Evolutionary conservation across 2,329 filamentous ascomycete species (phyloP).

Genomic region (Trichoderma sp.): DNA sequence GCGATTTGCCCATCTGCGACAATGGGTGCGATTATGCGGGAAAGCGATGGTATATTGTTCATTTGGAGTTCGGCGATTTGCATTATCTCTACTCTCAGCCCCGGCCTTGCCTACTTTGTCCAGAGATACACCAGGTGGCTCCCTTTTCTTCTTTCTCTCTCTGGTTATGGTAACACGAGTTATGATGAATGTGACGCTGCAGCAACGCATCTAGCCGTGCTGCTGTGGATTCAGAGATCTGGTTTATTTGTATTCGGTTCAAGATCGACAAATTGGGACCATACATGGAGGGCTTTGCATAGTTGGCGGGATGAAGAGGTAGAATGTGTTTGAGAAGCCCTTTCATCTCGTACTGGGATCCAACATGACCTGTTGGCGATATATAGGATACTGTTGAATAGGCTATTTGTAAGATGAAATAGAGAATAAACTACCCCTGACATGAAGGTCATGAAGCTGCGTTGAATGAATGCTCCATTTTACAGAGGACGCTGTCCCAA

Average conservation of each 20-base stretch:
- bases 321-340: background rate
- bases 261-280: background rate
- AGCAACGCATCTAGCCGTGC: slow-evolving; percentile 23
- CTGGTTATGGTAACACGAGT: background rate
- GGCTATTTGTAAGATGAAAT: background rate
- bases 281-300: background rate
- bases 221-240: slow-evolving; percentile 26
- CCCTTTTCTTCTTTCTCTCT: background rate
- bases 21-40: slow-evolving; percentile 26
- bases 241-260: slow-evolving; percentile 12
- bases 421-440: slow-evolving; percentile 1
- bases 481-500: background rate
- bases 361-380: background rate
- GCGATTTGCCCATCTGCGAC: slow-evolving; percentile 19
- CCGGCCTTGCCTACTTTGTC: background rate
- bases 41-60: slow-evolving; percentile 14
- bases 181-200: background rate
- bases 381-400: background rate
- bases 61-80: background rate
- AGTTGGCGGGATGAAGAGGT: background rate
- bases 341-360: background rate
- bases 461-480: background rate
- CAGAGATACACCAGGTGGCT: background rate
- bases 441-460: background rate
- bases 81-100: background rate